Evolutionary conservation across 1,284 basidiomycete genomes (phyloP).

Genomic region (Marasmius oreades): DNA sequence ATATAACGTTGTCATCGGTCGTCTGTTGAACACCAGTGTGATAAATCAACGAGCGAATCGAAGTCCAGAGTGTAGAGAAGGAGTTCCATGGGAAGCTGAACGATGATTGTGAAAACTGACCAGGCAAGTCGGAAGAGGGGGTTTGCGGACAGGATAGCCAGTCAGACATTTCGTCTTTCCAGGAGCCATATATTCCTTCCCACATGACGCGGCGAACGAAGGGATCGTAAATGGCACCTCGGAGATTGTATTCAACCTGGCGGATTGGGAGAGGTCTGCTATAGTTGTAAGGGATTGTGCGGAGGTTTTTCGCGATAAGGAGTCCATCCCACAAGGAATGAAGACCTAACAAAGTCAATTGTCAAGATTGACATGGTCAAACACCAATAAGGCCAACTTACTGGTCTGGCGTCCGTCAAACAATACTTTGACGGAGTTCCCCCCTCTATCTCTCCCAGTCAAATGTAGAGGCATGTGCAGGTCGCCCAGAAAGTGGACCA

Average conservation of each 20-base stretch:
- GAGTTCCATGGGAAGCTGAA: conserved; percentile 25
- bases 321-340: conserved; percentile 86
- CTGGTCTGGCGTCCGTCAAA: conserved; percentile 71
- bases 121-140: conserved; percentile 5
- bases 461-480: conserved; percentile 91
- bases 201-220: conserved; percentile 84
- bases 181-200: conserved; percentile 73
- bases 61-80: conserved; percentile 22
- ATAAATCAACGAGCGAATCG: conserved; percentile 11
- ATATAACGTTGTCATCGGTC: conserved; percentile 64
- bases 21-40: conserved; percentile 17
- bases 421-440: conserved; percentile 71
- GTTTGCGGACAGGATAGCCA: conserved; percentile 70
- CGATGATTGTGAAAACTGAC: conserved; percentile 9
- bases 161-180: conserved; percentile 49
- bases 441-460: conserved; percentile 80
- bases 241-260: conserved; percentile 71
- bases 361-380: neutral
- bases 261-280: conserved; percentile 60
- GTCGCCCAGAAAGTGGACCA: conserved; percentile 89
- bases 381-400: conserved; percentile 29
- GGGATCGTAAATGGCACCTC: conserved; percentile 83
- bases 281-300: conserved; percentile 74
- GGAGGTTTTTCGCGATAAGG: conserved; percentile 79
- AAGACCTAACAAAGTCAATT: conserved; percentile 49